These are phyloP conservation scores for Shiraia sp. DNA, from an alignment of 2,329 filamentous ascomycete genomes.

Conservation along the genomic window DNA sequence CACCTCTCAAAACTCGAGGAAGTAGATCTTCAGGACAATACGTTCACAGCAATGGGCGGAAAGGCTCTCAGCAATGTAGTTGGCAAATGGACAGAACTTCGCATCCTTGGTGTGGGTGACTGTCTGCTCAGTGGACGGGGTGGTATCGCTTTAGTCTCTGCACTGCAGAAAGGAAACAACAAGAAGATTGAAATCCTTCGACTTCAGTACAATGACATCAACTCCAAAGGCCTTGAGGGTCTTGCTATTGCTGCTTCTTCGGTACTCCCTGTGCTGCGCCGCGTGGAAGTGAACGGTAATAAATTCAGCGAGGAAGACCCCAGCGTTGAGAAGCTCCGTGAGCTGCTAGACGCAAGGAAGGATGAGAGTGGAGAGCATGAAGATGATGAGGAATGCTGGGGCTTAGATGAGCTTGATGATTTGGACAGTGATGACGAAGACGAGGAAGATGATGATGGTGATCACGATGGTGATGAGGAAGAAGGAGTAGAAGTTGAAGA, in stretches of 20 bases:
- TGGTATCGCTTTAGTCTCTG: constrained; percentile 70
- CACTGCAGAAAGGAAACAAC: constrained; percentile 76
- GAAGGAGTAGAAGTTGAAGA: constrained; percentile 57
- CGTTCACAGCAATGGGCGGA: constrained; percentile 82
- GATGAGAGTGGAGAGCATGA: constrained; percentile 59
- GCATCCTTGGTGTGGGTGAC: constrained; percentile 87
- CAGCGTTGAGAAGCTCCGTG: constrained; percentile 68
- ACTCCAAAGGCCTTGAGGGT: constrained; percentile 70
- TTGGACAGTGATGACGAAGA: constrained; percentile 86
- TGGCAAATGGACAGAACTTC: constrained; percentile 72
- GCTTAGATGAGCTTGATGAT: constrained; percentile 69
- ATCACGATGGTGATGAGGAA: constrained; percentile 69
- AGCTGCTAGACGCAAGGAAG: constrained; percentile 72
- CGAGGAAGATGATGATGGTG: constrained; percentile 69
- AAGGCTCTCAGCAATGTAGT: constrained; percentile 77
- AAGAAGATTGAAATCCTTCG: constrained; percentile 77
- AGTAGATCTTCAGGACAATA: constrained; percentile 96
- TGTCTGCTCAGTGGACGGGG: constrained; percentile 82
- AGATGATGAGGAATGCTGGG: constrained; percentile 56
- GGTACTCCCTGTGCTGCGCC: constrained; percentile 74
- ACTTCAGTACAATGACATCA: constrained; percentile 94
- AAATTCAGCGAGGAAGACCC: constrained; percentile 87
- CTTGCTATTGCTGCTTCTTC: constrained; percentile 68
- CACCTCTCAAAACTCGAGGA: constrained; percentile 71
- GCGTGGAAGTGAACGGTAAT: constrained; percentile 95